phyloP scores from a whole-genome alignment of 768 basidiomycete genomes.

The Termitomyces sp. region DNA sequence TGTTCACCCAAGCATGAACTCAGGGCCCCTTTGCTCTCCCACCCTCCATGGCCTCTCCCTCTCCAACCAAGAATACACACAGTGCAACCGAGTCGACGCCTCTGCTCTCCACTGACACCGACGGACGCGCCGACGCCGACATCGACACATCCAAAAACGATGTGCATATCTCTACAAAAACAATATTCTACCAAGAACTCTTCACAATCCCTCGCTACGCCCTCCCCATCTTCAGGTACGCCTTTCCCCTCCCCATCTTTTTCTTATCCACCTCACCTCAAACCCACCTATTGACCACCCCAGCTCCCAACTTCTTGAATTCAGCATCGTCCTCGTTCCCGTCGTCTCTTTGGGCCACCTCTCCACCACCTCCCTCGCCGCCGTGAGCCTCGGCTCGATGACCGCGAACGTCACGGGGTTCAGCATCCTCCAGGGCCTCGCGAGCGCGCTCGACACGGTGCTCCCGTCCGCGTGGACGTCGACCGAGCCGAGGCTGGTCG shows the following conservation, averaged over 20 bases:
- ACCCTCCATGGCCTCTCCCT: background rate
- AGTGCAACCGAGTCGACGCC: slow-evolving; percentile 1
- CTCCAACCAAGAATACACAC: background rate
- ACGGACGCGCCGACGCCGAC: background rate
- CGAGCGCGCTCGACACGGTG: slow-evolving; percentile 84
- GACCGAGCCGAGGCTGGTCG: slow-evolving; percentile 74
- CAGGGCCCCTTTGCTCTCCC: background rate
- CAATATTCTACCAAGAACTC: slow-evolving; percentile 1
- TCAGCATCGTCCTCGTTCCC: slow-evolving; percentile 76
- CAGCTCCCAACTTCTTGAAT: slow-evolving; percentile 79
- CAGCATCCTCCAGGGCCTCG: slow-evolving; percentile 76
- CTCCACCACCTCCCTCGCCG: slow-evolving; percentile 83
- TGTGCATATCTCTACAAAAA: background rate
- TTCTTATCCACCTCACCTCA: too few species aligned
- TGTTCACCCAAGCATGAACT: background rate
- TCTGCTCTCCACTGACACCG: background rate
- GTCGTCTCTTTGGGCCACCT: slow-evolving; percentile 88
- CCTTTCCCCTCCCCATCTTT: background rate
- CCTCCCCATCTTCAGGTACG: slow-evolving; percentile 1
- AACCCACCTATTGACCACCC: too few species aligned
- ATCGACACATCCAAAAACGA: background rate
- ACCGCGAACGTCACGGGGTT: slow-evolving; percentile 68
- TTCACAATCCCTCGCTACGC: background rate
- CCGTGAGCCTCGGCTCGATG: slow-evolving; percentile 70
- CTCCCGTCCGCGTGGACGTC: slow-evolving; percentile 97